Conservation (phyloP, 768 basidiomycete genomes). For the Suillus paluster region DNA sequence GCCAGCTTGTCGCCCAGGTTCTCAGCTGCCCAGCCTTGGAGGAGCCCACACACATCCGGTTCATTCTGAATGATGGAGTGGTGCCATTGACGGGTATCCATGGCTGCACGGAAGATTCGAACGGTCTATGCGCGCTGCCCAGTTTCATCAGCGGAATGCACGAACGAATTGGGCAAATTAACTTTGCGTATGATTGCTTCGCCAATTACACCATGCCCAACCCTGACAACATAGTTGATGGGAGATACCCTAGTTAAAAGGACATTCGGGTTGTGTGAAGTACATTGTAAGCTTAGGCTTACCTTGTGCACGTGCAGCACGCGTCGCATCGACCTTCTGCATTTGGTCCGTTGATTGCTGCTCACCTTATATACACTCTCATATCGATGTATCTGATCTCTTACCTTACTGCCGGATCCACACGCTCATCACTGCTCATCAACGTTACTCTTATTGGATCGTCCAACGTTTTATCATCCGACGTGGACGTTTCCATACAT, state of each 20-base stretch:
- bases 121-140: constrained; percentile 47
- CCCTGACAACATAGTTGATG: constrained; percentile 46
- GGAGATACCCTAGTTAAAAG: constrained; percentile 28
- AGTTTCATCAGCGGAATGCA: constrained; percentile 44
- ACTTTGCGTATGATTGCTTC: constrained; percentile 47
- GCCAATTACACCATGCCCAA: constrained; percentile 50
- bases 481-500: no score
- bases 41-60: constrained; percentile 41
- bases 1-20: constrained; percentile 53
- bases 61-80: constrained; percentile 54
- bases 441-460: no score
- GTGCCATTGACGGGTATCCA: constrained; percentile 49
- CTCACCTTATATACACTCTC: no score
- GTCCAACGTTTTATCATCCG: no score
- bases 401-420: no score
- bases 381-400: no score
- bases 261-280: not conserved
- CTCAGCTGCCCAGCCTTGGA: constrained; percentile 40
- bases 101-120: constrained; percentile 44
- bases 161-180: constrained; percentile 42
- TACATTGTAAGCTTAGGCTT: no score
- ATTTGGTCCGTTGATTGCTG: no score
- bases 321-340: no score
- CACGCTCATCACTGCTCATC: no score
- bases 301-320: no score